phyloP scores from a whole-genome alignment of 108 stramenopile genomes.

The Epithemia pelagica region DNA sequence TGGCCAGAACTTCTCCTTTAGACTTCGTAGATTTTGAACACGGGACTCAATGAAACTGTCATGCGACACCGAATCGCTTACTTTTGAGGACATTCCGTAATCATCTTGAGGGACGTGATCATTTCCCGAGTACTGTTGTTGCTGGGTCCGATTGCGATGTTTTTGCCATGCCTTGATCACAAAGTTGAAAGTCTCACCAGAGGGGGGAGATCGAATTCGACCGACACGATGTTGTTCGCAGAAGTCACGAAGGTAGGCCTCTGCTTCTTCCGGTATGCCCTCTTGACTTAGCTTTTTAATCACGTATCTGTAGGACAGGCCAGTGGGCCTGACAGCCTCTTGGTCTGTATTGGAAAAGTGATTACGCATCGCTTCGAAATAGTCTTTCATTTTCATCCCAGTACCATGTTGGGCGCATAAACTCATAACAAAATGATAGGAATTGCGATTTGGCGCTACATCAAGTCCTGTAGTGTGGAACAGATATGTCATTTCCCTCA shows the following conservation, averaged over 20 bases:
- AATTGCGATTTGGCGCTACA: background rate
- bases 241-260: background rate
- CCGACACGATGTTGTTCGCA: no score
- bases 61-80: background rate
- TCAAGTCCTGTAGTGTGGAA: background rate
- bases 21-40: background rate
- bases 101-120: no score
- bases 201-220: no score
- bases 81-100: background rate
- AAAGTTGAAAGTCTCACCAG: background rate
- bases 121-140: no score
- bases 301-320: background rate
- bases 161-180: background rate
- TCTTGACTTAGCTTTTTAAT: background rate
- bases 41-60: background rate
- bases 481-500: background rate
- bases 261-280: background rate
- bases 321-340: background rate
- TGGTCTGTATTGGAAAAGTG: background rate
- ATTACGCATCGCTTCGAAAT: background rate
- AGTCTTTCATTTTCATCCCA: background rate
- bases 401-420: background rate
- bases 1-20: background rate
- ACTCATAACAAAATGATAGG: slow-evolving; percentile 12
- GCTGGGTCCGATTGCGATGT: background rate